These are phyloP conservation scores for Pogostemon cablin DNA, from an alignment of 257 asterid species.

Conservation along the genomic window DNA sequence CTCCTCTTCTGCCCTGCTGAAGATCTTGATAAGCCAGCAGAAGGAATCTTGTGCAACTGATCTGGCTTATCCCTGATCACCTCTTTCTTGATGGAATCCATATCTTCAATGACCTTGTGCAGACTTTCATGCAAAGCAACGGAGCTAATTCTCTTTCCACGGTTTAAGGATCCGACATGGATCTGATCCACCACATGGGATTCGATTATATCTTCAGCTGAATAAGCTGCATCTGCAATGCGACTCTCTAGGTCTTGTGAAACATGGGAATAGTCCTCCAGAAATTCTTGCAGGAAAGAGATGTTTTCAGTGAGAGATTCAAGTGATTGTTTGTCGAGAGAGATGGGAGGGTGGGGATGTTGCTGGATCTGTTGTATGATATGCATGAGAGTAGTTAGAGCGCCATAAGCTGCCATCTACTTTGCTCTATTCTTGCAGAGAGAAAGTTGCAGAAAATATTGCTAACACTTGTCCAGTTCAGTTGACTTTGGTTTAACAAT, in stretches of 20 bases:
- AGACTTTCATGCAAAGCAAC: not conserved
- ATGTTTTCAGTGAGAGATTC: not conserved
- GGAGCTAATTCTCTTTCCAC: no score
- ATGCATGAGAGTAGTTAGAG: not conserved
- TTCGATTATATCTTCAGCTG: no score
- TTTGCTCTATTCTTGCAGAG: no score
- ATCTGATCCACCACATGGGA: no score
- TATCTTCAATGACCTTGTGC: not conserved
- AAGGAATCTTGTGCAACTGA: not conserved
- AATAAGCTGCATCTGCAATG: no score
- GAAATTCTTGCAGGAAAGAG: not conserved
- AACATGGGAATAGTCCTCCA: no score
- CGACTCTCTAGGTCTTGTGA: no score
- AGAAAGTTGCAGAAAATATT: no score
- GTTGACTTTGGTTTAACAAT: no score
- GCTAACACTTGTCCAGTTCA: no score
- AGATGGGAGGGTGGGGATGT: not conserved
- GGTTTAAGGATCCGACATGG: no score
- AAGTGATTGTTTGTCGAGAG: not conserved
- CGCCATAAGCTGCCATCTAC: not conserved
- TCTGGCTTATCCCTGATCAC: not conserved
- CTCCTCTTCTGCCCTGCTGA: not conserved
- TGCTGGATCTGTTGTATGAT: not conserved
- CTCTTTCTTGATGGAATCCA: slow-evolving; percentile 8
- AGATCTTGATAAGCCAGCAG: not conserved